phyloP scores from a whole-genome alignment of 2,329 filamentous ascomycete genomes.

The Phaeosphaeriaceae sp. region DNA sequence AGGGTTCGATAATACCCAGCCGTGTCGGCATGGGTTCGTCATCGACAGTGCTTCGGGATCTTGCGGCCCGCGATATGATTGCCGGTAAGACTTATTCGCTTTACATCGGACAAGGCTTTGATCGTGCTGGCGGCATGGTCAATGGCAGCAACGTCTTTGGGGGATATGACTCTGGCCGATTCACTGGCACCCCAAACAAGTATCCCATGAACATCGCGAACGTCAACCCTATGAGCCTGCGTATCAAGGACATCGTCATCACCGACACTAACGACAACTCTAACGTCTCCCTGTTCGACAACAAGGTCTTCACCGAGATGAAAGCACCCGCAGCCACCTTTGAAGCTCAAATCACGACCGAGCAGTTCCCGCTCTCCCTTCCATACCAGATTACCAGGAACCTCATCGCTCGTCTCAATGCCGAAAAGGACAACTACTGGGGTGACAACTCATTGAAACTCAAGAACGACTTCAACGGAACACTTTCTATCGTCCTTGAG shows the following conservation, averaged over 20 bases:
- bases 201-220: conserved; percentile 40
- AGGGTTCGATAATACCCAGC: conserved; percentile 40
- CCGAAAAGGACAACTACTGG: conserved; percentile 46
- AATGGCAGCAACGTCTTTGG: conserved; percentile 54
- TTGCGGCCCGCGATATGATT: conserved; percentile 45
- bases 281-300: conserved; percentile 47
- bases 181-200: conserved; percentile 44
- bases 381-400: conserved; percentile 51
- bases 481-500: conserved; percentile 50
- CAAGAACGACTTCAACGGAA: conserved; percentile 46
- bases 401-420: conserved; percentile 46
- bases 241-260: conserved; percentile 50
- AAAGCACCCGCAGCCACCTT: conserved; percentile 41
- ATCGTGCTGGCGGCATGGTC: conserved; percentile 49
- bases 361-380: conserved; percentile 52
- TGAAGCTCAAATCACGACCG: conserved; percentile 52
- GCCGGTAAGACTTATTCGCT: conserved; percentile 51
- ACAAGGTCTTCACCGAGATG: conserved; percentile 38
- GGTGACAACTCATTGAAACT: conserved; percentile 48
- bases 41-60: conserved; percentile 50
- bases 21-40: conserved; percentile 50
- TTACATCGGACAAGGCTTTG: conserved; percentile 53
- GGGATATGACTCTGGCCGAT: conserved; percentile 54
- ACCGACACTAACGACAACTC: conserved; percentile 33
- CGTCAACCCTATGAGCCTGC: conserved; percentile 47